phyloP scores from a whole-genome alignment of 345 rosid species.

The Rhodomyrtus tomentosa region DNA sequence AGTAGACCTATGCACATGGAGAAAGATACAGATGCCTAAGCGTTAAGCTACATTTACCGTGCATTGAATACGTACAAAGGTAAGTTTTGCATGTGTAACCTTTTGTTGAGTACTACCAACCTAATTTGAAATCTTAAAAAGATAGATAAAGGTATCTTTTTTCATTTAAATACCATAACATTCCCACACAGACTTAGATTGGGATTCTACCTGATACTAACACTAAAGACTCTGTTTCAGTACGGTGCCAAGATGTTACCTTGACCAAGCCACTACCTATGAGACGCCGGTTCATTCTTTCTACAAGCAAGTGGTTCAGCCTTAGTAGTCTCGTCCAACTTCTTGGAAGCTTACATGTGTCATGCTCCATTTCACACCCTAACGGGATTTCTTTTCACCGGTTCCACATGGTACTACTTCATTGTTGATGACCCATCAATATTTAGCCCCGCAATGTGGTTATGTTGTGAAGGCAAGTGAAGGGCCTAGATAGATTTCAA shows the following conservation, averaged over 20 bases:
- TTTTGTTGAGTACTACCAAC: background rate
- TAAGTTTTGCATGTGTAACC: background rate
- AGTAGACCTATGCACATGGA: background rate
- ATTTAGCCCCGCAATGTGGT: background rate
- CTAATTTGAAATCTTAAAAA: background rate
- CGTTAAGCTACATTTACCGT: background rate
- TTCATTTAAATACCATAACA: background rate
- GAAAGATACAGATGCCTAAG: background rate
- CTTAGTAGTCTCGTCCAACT: background rate
- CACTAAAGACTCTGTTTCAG: background rate
- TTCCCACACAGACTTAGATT: background rate
- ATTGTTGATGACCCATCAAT: background rate
- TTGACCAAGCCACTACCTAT: background rate
- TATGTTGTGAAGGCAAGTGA: background rate
- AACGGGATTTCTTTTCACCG: background rate
- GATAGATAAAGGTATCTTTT: background rate
- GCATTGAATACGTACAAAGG: background rate
- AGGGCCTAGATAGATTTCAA: background rate
- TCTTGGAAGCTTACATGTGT: background rate
- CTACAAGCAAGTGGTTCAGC: background rate
- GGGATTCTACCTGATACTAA: background rate
- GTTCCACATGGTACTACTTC: background rate
- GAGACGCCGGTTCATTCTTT: background rate
- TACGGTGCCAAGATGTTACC: background rate
- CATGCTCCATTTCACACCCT: background rate